Percentiles rank a stretch among this genome's conserved stretches.
Conservation (phyloP, 2,329 filamentous ascomycete species). For the Epichloe coenophiala region DNA sequence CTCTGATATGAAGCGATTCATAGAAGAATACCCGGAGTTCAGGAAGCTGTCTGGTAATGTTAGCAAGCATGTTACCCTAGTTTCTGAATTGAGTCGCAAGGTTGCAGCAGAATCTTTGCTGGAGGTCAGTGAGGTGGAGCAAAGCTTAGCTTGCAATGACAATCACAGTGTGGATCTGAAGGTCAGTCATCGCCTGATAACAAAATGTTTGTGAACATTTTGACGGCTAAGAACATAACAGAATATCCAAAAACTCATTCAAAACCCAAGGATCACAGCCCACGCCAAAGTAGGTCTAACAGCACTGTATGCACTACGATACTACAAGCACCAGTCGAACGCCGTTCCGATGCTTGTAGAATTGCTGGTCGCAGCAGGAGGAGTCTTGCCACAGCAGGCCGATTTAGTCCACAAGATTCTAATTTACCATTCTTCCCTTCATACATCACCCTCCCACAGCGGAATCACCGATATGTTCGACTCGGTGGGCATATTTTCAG, state of each 20-base stretch:
- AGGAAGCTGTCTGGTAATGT: constrained; percentile 94
- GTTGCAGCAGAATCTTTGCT: constrained; percentile 76
- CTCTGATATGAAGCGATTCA: constrained; percentile 96
- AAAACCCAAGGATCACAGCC: constrained; percentile 59
- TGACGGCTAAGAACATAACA: constrained; percentile 23
- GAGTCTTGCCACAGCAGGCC: constrained; percentile 60
- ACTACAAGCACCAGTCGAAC: constrained; percentile 76
- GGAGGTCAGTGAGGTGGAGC: constrained; percentile 95
- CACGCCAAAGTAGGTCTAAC: constrained; percentile 83
- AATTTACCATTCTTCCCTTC: constrained; percentile 74
- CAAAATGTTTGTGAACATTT: not conserved
- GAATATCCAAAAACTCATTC: constrained; percentile 77
- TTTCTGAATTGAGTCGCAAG: constrained; percentile 80
- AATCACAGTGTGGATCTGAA: constrained; percentile 88
- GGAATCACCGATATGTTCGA: constrained; percentile 90
- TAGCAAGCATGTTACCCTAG: constrained; percentile 93
- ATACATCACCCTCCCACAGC: constrained; percentile 58
- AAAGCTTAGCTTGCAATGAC: constrained; percentile 92
- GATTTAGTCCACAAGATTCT: constrained; percentile 73
- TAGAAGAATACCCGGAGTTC: constrained; percentile 97
- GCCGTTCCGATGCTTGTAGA: constrained; percentile 76
- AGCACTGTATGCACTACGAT: constrained; percentile 87
- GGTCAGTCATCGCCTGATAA: constrained; percentile 30
- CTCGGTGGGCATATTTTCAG: constrained; percentile 78
- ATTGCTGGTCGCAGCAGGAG: constrained; percentile 71